Conservation (phyloP, 495 filamentous ascomycete genomes). For the Neurospora intermedia region DNA sequence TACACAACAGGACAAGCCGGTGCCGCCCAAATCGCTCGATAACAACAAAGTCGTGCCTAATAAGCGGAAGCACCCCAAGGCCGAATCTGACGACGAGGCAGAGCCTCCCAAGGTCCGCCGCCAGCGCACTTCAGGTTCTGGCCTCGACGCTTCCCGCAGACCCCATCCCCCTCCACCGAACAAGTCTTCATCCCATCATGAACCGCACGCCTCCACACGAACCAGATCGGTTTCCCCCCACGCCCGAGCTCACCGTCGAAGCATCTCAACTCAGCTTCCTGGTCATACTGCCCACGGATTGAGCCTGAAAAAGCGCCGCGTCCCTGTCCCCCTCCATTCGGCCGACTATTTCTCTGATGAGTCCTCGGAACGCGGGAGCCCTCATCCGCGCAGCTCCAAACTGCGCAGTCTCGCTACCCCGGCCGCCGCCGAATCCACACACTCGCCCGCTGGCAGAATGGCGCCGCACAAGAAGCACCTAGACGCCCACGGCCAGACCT, state of each 20-base stretch:
- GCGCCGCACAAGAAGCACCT: slow-evolving; percentile 66
- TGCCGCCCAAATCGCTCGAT: slow-evolving; percentile 22
- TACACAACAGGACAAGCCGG: slow-evolving; percentile 19
- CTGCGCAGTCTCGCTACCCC: slow-evolving; percentile 52
- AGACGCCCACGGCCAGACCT: slow-evolving; percentile 76
- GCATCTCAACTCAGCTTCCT: slow-evolving; percentile 51
- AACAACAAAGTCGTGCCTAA: slow-evolving; percentile 20
- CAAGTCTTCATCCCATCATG: slow-evolving; percentile 21
- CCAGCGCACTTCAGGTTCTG: slow-evolving; percentile 35
- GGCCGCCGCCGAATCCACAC: slow-evolving; percentile 41
- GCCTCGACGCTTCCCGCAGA: slow-evolving; percentile 26
- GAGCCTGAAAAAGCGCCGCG: slow-evolving; percentile 44
- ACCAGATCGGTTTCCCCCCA: slow-evolving; percentile 57
- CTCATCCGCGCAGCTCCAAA: slow-evolving; percentile 55
- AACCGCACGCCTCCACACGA: slow-evolving; percentile 28
- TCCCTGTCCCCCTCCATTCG: slow-evolving; percentile 46
- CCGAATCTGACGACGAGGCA: slow-evolving; percentile 39
- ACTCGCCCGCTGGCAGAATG: slow-evolving; percentile 54
- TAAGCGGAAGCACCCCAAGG: slow-evolving; percentile 36
- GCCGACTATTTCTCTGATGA: slow-evolving; percentile 63
- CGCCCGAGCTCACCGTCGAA: slow-evolving; percentile 47
- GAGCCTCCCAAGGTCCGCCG: slow-evolving; percentile 37
- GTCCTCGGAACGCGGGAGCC: slow-evolving; percentile 61
- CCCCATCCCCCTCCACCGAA: slow-evolving; percentile 13
- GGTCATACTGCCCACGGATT: slow-evolving; percentile 40